Evolutionary conservation across 1,284 basidiomycete species (phyloP).

Genomic region (Moesziomyces antarcticus): DNA sequence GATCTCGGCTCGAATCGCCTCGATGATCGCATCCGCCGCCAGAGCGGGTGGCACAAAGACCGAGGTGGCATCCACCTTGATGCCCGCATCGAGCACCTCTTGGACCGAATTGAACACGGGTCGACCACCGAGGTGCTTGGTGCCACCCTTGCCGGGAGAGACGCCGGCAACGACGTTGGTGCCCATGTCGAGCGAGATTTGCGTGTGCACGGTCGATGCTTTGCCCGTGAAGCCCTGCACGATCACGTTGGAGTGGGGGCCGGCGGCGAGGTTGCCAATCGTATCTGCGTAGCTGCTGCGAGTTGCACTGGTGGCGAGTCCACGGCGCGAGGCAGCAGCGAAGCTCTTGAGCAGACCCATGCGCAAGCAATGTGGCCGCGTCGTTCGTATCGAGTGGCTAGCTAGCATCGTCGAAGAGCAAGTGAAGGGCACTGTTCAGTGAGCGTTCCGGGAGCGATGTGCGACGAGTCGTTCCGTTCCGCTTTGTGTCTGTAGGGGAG

Average conservation of each 20-base stretch:
- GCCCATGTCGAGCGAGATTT: constrained; percentile 50
- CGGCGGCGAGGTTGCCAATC: constrained; percentile 44
- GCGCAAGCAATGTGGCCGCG: too few relatives aligned
- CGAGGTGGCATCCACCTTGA: constrained; percentile 45
- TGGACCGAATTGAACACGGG: constrained; percentile 48
- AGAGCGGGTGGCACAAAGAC: constrained; percentile 55
- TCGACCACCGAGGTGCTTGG: constrained; percentile 26
- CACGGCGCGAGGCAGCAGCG: constrained; percentile 1
- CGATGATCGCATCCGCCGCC: constrained; percentile 56
- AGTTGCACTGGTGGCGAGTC: background rate
- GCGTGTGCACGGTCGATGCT: constrained; percentile 46
- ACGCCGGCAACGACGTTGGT: constrained; percentile 57
- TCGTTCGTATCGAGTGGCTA: background rate
- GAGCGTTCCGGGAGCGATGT: too few relatives aligned
- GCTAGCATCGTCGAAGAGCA: background rate
- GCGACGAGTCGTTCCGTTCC: too few relatives aligned
- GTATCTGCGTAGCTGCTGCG: constrained; percentile 36
- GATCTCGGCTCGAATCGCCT: constrained; percentile 55
- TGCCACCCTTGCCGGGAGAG: constrained; percentile 49
- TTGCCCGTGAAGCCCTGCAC: constrained; percentile 63
- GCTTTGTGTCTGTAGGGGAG: too few relatives aligned
- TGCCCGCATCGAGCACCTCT: constrained; percentile 34
- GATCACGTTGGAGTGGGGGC: constrained; percentile 45
- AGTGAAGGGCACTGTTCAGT: too few relatives aligned
- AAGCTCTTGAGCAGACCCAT: too few relatives aligned